Conservation (phyloP, 768 basidiomycete genomes). For the Multifurca ochricompacta region DNA sequence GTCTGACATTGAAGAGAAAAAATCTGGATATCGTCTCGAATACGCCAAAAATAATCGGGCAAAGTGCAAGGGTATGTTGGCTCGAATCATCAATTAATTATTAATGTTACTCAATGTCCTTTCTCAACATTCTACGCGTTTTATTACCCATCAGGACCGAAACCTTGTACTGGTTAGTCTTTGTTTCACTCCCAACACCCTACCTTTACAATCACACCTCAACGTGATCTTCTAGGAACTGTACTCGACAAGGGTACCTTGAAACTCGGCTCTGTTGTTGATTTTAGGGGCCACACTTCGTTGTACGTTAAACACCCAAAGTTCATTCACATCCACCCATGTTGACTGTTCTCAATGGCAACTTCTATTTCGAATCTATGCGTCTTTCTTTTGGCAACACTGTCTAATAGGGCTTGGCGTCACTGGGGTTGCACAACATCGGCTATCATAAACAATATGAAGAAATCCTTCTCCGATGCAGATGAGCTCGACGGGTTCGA, state of each 20-base stretch:
- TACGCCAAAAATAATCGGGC: slow-evolving; percentile 60
- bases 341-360: background rate
- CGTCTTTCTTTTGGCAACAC: background rate
- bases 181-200: background rate
- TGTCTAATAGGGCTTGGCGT: slow-evolving; percentile 58
- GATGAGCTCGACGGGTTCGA: slow-evolving; percentile 84
- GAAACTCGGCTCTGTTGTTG: slow-evolving; percentile 67
- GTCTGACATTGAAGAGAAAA: slow-evolving; percentile 38
- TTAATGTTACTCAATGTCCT: slow-evolving; percentile 22
- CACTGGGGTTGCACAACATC: slow-evolving; percentile 86
- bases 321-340: background rate
- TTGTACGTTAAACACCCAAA: slow-evolving; percentile 43
- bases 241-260: slow-evolving; percentile 64
- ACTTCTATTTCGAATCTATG: background rate
- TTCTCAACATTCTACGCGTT: slow-evolving; percentile 24
- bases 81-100: slow-evolving; percentile 21
- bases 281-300: slow-evolving; percentile 57
- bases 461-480: slow-evolving; percentile 46
- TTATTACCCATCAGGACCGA: slow-evolving; percentile 46
- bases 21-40: slow-evolving; percentile 69
- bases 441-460: slow-evolving; percentile 64
- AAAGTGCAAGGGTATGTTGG: slow-evolving; percentile 66
- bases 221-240: slow-evolving; percentile 41
- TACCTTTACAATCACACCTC: slow-evolving; percentile 22
- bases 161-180: slow-evolving; percentile 61